phyloP scores from a whole-genome alignment of 441 rosid species.

The Populus hybrid region DNA sequence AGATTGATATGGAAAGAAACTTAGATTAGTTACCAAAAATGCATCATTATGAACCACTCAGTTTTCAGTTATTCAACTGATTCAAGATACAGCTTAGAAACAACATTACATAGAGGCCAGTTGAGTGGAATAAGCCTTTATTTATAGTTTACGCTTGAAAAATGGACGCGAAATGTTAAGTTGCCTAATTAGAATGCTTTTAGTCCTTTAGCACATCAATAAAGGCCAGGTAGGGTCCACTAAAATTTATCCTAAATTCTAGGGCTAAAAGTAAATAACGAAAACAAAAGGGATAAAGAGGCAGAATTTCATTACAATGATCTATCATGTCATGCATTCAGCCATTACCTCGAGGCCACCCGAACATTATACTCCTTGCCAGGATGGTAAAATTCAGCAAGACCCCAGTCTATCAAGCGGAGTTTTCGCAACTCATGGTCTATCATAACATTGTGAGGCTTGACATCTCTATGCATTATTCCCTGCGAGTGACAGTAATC shows the following conservation, averaged over 20 bases:
- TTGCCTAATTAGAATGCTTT: neutral
- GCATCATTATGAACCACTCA: neutral
- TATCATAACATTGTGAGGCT: constrained; percentile 98
- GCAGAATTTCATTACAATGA: neutral
- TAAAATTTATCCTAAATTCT: neutral
- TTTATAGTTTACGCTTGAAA: neutral
- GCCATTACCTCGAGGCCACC: constrained; percentile 86
- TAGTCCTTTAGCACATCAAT: neutral
- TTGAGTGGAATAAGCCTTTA: neutral
- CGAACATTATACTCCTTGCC: constrained; percentile 92
- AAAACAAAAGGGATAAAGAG: neutral
- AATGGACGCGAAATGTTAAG: neutral
- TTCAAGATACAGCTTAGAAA: neutral
- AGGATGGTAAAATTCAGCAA: constrained; percentile 97
- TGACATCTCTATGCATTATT: constrained; percentile 97
- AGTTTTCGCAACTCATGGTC: constrained; percentile 96
- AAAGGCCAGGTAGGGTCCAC: neutral
- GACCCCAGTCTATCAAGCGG: constrained; percentile 96
- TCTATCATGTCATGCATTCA: neutral
- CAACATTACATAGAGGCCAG: neutral
- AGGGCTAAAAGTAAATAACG: neutral
- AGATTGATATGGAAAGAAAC: neutral
- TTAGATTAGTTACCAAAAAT: neutral
- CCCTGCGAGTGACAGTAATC: constrained; percentile 98
- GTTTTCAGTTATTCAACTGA: neutral